Evolutionary conservation across 2,329 filamentous ascomycete genomes (phyloP), one percentile per base, ranked within the genome.

Genomic region (Decorospora gaudefroyi): DNA sequence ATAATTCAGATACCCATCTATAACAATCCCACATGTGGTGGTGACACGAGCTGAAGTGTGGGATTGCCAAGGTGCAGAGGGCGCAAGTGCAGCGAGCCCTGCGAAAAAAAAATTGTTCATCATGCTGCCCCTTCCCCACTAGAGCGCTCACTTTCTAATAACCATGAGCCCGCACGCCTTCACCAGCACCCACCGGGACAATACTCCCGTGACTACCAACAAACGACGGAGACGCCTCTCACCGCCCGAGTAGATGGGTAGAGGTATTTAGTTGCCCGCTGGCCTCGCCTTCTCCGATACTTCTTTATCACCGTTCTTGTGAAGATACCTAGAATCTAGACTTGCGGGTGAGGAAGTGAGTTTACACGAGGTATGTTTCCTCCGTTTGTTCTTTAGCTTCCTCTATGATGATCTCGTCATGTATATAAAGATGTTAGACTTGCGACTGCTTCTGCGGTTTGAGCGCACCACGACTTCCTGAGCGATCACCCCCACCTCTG

Each of bases 391-490:
- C n/a, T 25, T 25, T 15, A 19, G 31, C 30, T 40, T 38, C 42
- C 38, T 43, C 36, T 40, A 63, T 69, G 66, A 69, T 69, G 66
- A 69, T 52, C 37, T 56, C 43, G 65, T 69, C 65, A 59, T 57
- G 42, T 42, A 53, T 59, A 59, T 64, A 63, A 56, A 69, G 66
- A 69, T 69, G 66, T 69, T 69, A 69, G 66, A 69, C 66, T 69
- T 69, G 64, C 66, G 66, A 69, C 58, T 58, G 57, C 45, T 43
- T 30, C 62, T n/a, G n/a, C n/a, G n/a, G n/a, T n/a, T n/a, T 69
- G 66, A 68, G 64, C 65, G 58, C 56, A 53, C 56, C 57, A 65
- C 55, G 66, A 69, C 66, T 61, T 68, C 48, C 66, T 69, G 66
- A 69, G 42, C 51, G 28, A 48, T 42, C 28, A 47, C 32, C 30